Evolutionary conservation across 2,329 filamentous ascomycete species (phyloP).

Genomic region (Alternaria triticimaculans): DNA sequence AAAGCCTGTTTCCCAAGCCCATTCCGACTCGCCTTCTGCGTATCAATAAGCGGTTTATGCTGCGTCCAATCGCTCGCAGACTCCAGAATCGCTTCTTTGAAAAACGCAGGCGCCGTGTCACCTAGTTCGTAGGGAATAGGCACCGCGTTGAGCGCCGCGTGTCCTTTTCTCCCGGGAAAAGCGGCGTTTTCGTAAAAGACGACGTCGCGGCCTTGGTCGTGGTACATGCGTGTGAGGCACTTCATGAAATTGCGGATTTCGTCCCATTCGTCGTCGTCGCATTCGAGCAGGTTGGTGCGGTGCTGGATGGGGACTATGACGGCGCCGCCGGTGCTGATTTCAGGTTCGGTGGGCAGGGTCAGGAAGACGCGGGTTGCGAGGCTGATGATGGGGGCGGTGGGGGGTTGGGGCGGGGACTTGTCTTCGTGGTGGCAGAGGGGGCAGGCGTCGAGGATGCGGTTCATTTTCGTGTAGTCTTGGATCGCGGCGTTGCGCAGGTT

Average conservation of each 20-base stretch:
- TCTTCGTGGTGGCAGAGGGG: conserved; percentile 94
- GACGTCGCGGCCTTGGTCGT: conserved; percentile 88
- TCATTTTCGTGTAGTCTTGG: conserved; percentile 87
- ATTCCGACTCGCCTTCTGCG: conserved; percentile 66
- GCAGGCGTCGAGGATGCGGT: conserved; percentile 83
- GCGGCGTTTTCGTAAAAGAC: conserved; percentile 98
- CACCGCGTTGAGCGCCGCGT: conserved; percentile 85
- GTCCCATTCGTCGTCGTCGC: conserved; percentile 99
- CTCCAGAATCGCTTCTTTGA: conserved; percentile 89
- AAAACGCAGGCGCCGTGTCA: conserved; percentile 90
- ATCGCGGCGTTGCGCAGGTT: conserved; percentile 89
- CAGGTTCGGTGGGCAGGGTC: conserved; percentile 87
- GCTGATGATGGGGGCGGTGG: conserved; percentile 83
- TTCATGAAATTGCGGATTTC: conserved; percentile 99
- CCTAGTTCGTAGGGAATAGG: conserved; percentile 92
- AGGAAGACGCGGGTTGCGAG: conserved; percentile 86
- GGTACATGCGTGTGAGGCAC: conserved; percentile 89
- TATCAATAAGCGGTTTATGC: conserved; percentile 94
- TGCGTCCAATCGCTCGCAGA: conserved; percentile 94
- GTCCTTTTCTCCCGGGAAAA: conserved; percentile 74
- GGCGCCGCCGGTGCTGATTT: conserved; percentile 81
- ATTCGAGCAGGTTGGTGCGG: conserved; percentile 89
- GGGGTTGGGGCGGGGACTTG: conserved; percentile 67
- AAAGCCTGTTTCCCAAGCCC: conserved; percentile 84
- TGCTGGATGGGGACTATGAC: conserved; percentile 91